These are phyloP conservation scores for Skeletonema menzelii DNA, from an alignment of 108 stramenopile genomes.

Conservation along the genomic window DNA sequence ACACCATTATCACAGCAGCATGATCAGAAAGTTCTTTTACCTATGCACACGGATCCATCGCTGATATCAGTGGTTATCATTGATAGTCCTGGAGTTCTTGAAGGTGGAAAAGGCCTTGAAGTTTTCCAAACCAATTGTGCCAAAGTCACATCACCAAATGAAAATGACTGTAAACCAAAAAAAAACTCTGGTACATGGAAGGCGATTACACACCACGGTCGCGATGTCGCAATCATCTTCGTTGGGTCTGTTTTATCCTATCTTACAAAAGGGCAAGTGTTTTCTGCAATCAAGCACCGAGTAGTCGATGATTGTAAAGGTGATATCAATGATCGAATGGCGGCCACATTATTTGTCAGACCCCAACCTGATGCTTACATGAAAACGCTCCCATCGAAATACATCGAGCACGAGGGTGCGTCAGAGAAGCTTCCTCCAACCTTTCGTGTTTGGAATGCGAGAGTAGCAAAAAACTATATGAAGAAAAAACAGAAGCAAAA, in stretches of 20 bases:
- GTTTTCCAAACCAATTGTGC: constrained; percentile 14
- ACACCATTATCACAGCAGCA: not conserved
- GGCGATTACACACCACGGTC: constrained; percentile 64
- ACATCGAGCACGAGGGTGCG: constrained; percentile 20
- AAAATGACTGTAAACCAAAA: not conserved
- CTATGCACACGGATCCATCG: constrained; percentile 86
- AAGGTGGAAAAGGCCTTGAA: constrained; percentile 61
- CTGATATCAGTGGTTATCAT: constrained; percentile 77
- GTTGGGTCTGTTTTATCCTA: constrained; percentile 73
- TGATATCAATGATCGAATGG: constrained; percentile 38
- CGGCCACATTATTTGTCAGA: constrained; percentile 78
- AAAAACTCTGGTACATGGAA: constrained; percentile 40
- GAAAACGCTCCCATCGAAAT: constrained; percentile 43
- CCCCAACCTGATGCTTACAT: constrained; percentile 56
- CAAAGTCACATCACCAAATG: not conserved
- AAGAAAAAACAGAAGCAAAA: constrained; percentile 23
- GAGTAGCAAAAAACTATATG: constrained; percentile 50
- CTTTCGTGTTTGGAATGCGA: constrained; percentile 37
- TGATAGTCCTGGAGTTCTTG: constrained; percentile 44
- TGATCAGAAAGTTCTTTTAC: constrained; percentile 43
- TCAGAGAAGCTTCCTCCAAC: constrained; percentile 26
- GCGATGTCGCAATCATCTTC: constrained; percentile 73
- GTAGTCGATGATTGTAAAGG: constrained; percentile 37
- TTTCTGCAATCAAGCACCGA: constrained; percentile 68
- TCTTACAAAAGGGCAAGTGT: constrained; percentile 55